These are phyloP conservation scores for Termitomyces sp. DNA, from an alignment of 768 basidiomycete genomes.

Conservation along the genomic window DNA sequence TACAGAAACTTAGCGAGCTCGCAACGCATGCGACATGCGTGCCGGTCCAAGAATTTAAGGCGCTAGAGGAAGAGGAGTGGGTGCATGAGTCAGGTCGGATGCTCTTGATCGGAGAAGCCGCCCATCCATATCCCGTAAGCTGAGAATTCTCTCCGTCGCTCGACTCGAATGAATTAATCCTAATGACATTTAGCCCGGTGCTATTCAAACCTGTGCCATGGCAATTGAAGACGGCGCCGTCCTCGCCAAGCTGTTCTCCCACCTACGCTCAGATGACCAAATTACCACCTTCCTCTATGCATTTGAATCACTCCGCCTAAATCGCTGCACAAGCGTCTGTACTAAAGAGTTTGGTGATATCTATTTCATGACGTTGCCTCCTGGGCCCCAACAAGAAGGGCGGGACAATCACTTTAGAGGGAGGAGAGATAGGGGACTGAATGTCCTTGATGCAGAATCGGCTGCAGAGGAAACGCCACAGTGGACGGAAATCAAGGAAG, in stretches of 20 bases:
- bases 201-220: slow-evolving; percentile 42
- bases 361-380: slow-evolving; percentile 37
- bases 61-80: slow-evolving; percentile 52
- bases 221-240: slow-evolving; percentile 59
- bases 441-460: slow-evolving; percentile 30
- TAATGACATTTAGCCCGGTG: slow-evolving; percentile 33
- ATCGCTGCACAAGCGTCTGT: slow-evolving; percentile 35
- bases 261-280: slow-evolving; percentile 41
- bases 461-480: slow-evolving; percentile 25
- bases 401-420: slow-evolving; percentile 36
- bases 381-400: slow-evolving; percentile 31
- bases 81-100: slow-evolving; percentile 38
- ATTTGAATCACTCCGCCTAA: slow-evolving; percentile 48
- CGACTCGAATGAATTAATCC: not conserved
- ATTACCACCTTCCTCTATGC: slow-evolving; percentile 45
- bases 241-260: slow-evolving; percentile 54
- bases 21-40: slow-evolving; percentile 27
- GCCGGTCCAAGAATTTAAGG: slow-evolving; percentile 29
- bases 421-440: slow-evolving; percentile 21
- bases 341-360: slow-evolving; percentile 39
- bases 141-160: not conserved
- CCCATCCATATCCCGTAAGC: slow-evolving; percentile 50
- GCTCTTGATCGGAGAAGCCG: slow-evolving; percentile 50
- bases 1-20: slow-evolving; percentile 19
- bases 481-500: slow-evolving; percentile 41